Percentiles rank a stretch among this genome's conserved stretches.
phyloP scores from a whole-genome alignment of 2,329 filamentous ascomycete species.

The Cordyceps pruinosa region DNA sequence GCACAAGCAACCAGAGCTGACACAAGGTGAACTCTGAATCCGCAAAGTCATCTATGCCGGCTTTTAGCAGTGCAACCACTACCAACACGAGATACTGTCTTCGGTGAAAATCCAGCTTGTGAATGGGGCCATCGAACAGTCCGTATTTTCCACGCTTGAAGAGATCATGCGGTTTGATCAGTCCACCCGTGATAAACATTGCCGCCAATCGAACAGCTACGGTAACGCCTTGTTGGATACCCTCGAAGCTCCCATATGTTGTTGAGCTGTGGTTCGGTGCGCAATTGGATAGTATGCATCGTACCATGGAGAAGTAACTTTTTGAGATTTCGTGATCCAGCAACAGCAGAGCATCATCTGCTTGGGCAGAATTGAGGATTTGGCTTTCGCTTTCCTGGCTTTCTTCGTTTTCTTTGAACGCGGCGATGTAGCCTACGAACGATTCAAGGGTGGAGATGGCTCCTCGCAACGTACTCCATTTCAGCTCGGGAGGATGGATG shows the following conservation, averaged over 20 bases:
- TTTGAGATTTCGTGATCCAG: constrained; percentile 43
- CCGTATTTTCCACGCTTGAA: constrained; percentile 43
- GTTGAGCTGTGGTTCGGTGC: not conserved
- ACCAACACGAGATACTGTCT: constrained; percentile 46
- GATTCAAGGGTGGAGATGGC: constrained; percentile 41
- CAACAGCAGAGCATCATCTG: constrained; percentile 40
- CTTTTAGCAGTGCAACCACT: constrained; percentile 41
- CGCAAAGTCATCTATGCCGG: constrained; percentile 39
- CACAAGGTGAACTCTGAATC: constrained; percentile 38
- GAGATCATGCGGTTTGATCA: constrained; percentile 37
- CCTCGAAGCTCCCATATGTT: constrained; percentile 23
- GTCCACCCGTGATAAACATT: constrained; percentile 37
- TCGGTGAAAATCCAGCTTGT: constrained; percentile 32
- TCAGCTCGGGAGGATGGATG: constrained; percentile 34
- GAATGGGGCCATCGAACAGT: constrained; percentile 39
- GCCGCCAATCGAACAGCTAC: constrained; percentile 41
- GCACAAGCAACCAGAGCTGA: constrained; percentile 45
- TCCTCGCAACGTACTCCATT: constrained; percentile 41
- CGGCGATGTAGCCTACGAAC: constrained; percentile 40
- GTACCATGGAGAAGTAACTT: constrained; percentile 42
- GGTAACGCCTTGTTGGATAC: constrained; percentile 37
- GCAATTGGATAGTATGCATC: constrained; percentile 27
- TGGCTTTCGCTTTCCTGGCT: constrained; percentile 33
- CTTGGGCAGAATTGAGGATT: constrained; percentile 32
- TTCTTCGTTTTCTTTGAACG: constrained; percentile 31